Percentiles rank a stretch among this genome's conserved stretches.
Evolutionary conservation across 2,329 filamentous ascomycete genomes (phyloP).

Genomic region (Leptographium galeiforme): DNA sequence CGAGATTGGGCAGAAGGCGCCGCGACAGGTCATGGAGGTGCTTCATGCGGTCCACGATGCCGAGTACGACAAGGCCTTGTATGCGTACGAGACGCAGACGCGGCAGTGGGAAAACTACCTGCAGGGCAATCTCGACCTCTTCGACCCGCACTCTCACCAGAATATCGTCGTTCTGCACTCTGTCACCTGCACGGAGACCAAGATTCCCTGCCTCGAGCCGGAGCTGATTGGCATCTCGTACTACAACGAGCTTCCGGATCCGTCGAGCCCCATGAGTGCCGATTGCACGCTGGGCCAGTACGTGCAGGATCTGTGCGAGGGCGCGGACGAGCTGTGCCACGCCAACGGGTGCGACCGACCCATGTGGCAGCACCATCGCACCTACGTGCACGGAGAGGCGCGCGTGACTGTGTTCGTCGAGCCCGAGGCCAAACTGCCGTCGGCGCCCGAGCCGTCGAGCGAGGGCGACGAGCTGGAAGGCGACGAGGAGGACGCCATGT

Average conservation of each 20-base stretch:
- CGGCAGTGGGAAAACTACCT: slow-evolving; percentile 95
- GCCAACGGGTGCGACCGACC: slow-evolving; percentile 75
- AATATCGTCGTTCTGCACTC: slow-evolving; percentile 93
- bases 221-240: slow-evolving; percentile 83
- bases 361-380: slow-evolving; percentile 86
- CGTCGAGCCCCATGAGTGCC: slow-evolving; percentile 52
- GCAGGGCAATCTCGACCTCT: slow-evolving; percentile 74
- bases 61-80: slow-evolving; percentile 88
- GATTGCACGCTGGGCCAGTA: slow-evolving; percentile 94
- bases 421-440: slow-evolving; percentile 36
- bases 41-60: slow-evolving; percentile 90
- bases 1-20: slow-evolving; percentile 63
- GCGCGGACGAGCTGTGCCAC: slow-evolving; percentile 63
- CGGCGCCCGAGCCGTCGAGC: slow-evolving; percentile 43
- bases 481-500: slow-evolving; percentile 47
- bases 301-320: slow-evolving; percentile 75
- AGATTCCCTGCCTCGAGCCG: slow-evolving; percentile 84
- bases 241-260: slow-evolving; percentile 74
- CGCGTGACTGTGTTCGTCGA: slow-evolving; percentile 87
- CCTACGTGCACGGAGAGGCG: slow-evolving; percentile 92
- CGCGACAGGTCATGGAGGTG: slow-evolving; percentile 81
- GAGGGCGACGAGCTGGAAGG: slow-evolving; percentile 15
- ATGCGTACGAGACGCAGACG: slow-evolving; percentile 89
- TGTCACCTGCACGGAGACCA: slow-evolving; percentile 82
- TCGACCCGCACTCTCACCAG: slow-evolving; percentile 90